Percentiles rank a stretch among this genome's conserved stretches.
phyloP scores from a whole-genome alignment of 2,329 filamentous ascomycete species.

The Epichloe baconii region DNA sequence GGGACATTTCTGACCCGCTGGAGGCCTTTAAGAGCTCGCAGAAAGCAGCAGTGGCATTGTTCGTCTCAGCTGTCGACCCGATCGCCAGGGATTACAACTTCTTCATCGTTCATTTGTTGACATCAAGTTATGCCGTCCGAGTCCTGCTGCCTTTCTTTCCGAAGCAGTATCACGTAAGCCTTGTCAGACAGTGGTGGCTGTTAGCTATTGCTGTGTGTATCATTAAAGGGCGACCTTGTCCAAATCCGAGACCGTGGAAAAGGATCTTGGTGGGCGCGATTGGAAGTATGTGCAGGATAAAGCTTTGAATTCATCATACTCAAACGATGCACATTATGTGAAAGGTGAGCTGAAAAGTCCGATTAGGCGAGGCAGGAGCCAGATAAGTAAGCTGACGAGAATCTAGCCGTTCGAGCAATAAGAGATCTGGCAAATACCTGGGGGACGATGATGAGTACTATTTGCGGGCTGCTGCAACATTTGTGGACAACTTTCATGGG shows the following conservation, averaged over 20 bases:
- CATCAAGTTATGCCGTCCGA: slow-evolving; percentile 77
- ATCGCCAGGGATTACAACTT: slow-evolving; percentile 63
- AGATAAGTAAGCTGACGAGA: not conserved
- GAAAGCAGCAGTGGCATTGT: slow-evolving; percentile 44
- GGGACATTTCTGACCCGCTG: slow-evolving; percentile 57
- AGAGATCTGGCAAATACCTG: slow-evolving; percentile 61
- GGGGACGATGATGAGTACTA: slow-evolving; percentile 57
- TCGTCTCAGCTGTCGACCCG: slow-evolving; percentile 46
- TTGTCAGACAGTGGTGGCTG: slow-evolving; percentile 85
- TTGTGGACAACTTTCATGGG: slow-evolving; percentile 59
- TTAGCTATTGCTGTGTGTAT: slow-evolving; percentile 69
- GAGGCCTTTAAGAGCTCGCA: slow-evolving; percentile 64
- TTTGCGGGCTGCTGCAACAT: slow-evolving; percentile 54
- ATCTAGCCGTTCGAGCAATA: slow-evolving; percentile 54
- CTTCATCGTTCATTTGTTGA: slow-evolving; percentile 70
- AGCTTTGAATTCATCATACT: slow-evolving; percentile 54
- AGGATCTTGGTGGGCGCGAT: slow-evolving; percentile 46
- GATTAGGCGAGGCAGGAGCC: not conserved
- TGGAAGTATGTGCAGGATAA: slow-evolving; percentile 69
- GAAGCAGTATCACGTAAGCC: slow-evolving; percentile 52
- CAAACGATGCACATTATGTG: slow-evolving; percentile 70
- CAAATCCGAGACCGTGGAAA: slow-evolving; percentile 51
- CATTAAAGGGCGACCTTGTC: slow-evolving; percentile 55
- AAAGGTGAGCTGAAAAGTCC: slow-evolving; percentile 44
- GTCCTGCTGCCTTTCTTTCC: slow-evolving; percentile 71